Evolutionary conservation across 257 asterid species (phyloP).

Genomic region (Nicotiana noctiflora): DNA sequence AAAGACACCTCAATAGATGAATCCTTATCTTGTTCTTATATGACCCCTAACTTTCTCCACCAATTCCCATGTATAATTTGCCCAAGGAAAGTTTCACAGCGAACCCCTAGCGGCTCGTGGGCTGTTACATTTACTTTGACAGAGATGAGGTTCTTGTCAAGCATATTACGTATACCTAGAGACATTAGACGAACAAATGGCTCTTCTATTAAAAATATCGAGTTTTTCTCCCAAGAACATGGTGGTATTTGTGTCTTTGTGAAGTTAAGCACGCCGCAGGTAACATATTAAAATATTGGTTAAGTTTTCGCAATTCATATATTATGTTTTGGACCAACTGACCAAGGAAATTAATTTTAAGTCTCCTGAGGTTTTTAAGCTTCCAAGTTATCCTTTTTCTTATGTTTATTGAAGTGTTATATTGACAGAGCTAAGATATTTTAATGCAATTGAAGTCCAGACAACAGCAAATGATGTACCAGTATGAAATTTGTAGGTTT

Average conservation of each 20-base stretch:
- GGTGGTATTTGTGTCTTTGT: not conserved
- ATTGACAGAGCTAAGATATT: not conserved
- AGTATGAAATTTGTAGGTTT: not conserved
- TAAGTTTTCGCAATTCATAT: not conserved
- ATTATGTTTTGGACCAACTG: not conserved
- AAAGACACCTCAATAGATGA: too few relatives aligned
- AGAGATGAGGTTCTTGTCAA: not conserved
- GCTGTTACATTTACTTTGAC: too few relatives aligned
- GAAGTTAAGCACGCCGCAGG: not conserved
- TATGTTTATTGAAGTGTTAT: not conserved
- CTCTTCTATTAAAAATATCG: not conserved
- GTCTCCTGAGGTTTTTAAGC: not conserved
- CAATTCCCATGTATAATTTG: too few relatives aligned
- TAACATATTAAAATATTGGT: not conserved
- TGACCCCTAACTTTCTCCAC: too few relatives aligned
- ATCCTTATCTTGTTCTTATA: too few relatives aligned
- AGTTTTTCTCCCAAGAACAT: not conserved
- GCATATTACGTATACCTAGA: not conserved
- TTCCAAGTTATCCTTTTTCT: not conserved
- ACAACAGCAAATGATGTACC: not conserved
- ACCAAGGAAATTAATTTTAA: not conserved
- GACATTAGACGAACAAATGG: not conserved
- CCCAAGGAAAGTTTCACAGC: too few relatives aligned
- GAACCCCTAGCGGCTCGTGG: too few relatives aligned
- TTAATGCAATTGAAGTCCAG: not conserved